Percentiles rank a stretch among this genome's conserved stretches.
Evolutionary conservation across 129 eudicot genomes (phyloP).

Genomic region (Tagetes patula): DNA sequence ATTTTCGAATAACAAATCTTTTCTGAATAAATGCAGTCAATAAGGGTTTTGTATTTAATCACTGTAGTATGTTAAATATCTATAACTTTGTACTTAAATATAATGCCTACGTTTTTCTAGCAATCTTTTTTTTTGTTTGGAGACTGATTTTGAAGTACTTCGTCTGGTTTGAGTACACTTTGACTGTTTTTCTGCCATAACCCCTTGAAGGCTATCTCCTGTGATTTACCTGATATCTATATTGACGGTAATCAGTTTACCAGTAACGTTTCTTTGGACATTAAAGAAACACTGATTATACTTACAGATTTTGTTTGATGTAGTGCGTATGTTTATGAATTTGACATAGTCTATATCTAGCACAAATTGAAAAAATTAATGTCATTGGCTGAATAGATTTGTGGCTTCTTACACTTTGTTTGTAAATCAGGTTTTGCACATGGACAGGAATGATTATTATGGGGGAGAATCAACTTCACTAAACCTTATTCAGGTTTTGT

Average conservation of each 20-base stretch:
- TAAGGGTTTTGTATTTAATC: neutral
- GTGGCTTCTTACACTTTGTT: conserved; percentile 11
- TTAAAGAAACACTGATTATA: no score
- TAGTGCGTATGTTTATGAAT: neutral
- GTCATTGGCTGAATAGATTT: conserved; percentile 3
- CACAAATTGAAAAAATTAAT: neutral
- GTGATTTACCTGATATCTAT: no score
- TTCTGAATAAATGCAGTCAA: neutral
- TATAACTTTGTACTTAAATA: neutral
- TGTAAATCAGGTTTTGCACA: conserved; percentile 73
- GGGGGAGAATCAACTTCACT: conserved; percentile 99
- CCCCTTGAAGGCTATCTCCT: no score
- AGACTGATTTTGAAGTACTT: neutral
- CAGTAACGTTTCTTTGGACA: no score
- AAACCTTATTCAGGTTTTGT: conserved; percentile 78
- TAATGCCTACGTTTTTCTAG: neutral
- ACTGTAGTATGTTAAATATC: neutral
- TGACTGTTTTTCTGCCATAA: no score
- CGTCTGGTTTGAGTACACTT: no score
- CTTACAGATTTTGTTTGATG: neutral
- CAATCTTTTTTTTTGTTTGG: neutral
- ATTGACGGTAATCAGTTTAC: no score
- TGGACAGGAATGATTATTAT: conserved; percentile 97
- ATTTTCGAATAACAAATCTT: neutral
- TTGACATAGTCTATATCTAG: neutral